Evolutionary conservation across 192 early-diverging fungal species (phyloP), one percentile per base, ranked within the genome.

Genomic region (Gonapodya sp.): DNA sequence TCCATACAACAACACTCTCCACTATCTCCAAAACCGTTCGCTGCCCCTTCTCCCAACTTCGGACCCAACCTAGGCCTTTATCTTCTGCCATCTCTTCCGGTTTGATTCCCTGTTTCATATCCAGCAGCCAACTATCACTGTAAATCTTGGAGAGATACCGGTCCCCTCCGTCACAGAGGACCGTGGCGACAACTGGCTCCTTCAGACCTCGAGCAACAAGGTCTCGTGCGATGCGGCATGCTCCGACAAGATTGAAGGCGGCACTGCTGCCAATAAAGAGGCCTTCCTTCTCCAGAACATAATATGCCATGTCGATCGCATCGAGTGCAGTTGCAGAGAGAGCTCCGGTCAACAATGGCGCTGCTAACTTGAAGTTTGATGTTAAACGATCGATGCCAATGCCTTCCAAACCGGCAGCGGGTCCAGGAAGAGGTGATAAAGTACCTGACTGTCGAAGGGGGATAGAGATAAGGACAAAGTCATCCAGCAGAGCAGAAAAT

Each of bases 341-440:
- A 0, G 96, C 94, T 79, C 92, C 94, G 74, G 96, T 95, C 35
- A 98, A 87, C 64, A 95, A 83, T 18, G 91, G 88, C 8, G 95
- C 84, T 81, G 96, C 95, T 8, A 88, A 90, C 79, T 90, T 86
- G 79, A 98, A 89, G 86, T 98, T 98, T 33, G 92, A 92, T 1
- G 96, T 98, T 35, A 98, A 88, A 73, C 96, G 93, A 36, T 96
- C 96, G 86, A 97, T 96, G 35, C 96, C 96, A 81, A 98, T 98
- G 0, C 94, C 96, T 82, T 98, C 96, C 14, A 96, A 96, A 73
- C 97, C 97, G 14, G 96, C 96, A 31, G 89, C 75, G 31, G 18
- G 89, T 30, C 96, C 96, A 0, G 86, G 86, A 2, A 77, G 75
- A 2, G 95, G 91, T 35, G 93, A 91, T 14, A 91, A 84, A 31